phyloP scores from a whole-genome alignment of 1,284 basidiomycete species.

The Stygiomarasmius scandens region DNA sequence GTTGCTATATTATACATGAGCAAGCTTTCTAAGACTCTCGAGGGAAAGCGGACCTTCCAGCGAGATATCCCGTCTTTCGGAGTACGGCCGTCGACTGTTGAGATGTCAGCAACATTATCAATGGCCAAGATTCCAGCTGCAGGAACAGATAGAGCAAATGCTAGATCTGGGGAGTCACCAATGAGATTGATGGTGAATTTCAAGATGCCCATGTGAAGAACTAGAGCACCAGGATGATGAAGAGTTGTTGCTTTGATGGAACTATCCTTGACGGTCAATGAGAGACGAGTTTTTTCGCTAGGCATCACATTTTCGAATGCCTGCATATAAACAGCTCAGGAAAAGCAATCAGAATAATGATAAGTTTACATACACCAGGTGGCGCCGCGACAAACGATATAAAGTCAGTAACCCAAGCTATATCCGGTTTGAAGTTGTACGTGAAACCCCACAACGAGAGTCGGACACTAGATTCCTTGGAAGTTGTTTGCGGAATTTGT shows the following conservation, averaged over 20 bases:
- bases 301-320: conserved; percentile 94
- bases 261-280: conserved; percentile 67
- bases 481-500: conserved; percentile 61
- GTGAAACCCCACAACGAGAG: conserved; percentile 70
- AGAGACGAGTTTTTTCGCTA: conserved; percentile 80
- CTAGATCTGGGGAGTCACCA: conserved; percentile 62
- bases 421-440: conserved; percentile 64
- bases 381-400: conserved; percentile 78
- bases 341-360: neutral
- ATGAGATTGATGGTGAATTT: conserved; percentile 73
- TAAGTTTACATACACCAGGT: conserved; percentile 67
- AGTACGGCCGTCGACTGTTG: conserved; percentile 23
- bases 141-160: conserved; percentile 52
- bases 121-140: conserved; percentile 60
- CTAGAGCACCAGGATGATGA: conserved; percentile 63
- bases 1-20: conserved; percentile 38
- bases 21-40: conserved; percentile 4
- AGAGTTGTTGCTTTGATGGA: conserved; percentile 68
- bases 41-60: conserved; percentile 67
- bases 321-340: conserved; percentile 36
- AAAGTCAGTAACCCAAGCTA: conserved; percentile 70
- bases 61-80: conserved; percentile 42
- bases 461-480: conserved; percentile 81
- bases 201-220: conserved; percentile 67
- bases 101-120: conserved; percentile 55